phyloP scores from a whole-genome alignment of 2,329 filamentous ascomycete genomes.

The Ilyonectria destructans region DNA sequence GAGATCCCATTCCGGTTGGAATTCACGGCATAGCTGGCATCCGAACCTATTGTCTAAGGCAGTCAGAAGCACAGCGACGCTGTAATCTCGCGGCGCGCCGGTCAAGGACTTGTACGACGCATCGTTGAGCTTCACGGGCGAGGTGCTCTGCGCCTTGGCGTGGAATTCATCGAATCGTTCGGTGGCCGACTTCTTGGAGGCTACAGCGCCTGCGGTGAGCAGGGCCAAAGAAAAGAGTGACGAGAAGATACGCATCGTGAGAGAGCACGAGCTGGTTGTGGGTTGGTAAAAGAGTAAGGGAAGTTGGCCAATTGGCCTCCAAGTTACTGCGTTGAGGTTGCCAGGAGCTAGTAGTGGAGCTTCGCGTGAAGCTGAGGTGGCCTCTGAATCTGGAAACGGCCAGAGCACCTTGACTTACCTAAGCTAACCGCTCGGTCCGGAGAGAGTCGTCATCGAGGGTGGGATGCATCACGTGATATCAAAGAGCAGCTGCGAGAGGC shows the following conservation, averaged over 20 bases:
- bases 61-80: slow-evolving; percentile 86
- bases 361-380: slow-evolving; percentile 55
- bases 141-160: slow-evolving; percentile 74
- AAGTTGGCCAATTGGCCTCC: slow-evolving; percentile 47
- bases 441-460: slow-evolving; percentile 17
- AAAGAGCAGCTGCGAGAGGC: neutral
- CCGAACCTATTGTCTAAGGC: slow-evolving; percentile 88
- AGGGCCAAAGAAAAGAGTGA: slow-evolving; percentile 76
- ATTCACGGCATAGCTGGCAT: slow-evolving; percentile 89
- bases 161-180: slow-evolving; percentile 83
- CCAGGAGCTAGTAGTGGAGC: slow-evolving; percentile 33
- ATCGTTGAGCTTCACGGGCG: slow-evolving; percentile 86
- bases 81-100: slow-evolving; percentile 85
- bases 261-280: slow-evolving; percentile 20
- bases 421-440: slow-evolving; percentile 31
- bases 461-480: slow-evolving; percentile 37
- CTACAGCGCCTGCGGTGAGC: slow-evolving; percentile 72
- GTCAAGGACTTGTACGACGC: slow-evolving; percentile 83
- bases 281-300: slow-evolving; percentile 15
- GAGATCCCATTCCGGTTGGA: slow-evolving; percentile 95
- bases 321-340: slow-evolving; percentile 28
- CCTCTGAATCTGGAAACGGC: slow-evolving; percentile 47
- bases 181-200: slow-evolving; percentile 74
- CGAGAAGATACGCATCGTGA: slow-evolving; percentile 79
- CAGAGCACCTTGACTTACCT: slow-evolving; percentile 39